phyloP scores from a whole-genome alignment of 306 rosid genomes.

The Quercus ilex region DNA sequence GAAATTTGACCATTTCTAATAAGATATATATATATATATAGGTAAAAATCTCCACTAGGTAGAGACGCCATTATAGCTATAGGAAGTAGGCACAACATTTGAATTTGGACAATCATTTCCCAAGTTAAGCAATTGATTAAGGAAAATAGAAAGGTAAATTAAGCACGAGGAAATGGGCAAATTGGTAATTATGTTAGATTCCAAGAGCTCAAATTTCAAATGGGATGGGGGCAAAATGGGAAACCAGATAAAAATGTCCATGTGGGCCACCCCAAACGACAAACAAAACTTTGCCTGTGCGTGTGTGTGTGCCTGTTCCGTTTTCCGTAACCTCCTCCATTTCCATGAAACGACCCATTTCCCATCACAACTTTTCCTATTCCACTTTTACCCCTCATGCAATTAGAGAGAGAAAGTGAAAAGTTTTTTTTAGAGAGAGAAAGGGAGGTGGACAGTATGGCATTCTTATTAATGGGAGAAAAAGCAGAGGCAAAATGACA shows the following conservation, averaged over 20 bases:
- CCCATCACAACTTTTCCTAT: neutral
- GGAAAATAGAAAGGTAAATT: too few species aligned
- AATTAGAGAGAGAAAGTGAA: neutral
- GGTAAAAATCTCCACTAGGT: too few species aligned
- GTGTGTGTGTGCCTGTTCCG: neutral
- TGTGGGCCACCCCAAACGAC: slow-evolving; percentile 36
- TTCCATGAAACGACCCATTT: neutral
- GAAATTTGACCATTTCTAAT: too few species aligned
- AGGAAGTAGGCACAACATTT: too few species aligned
- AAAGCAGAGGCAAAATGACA: slow-evolving; percentile 43
- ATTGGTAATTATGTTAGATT: too few species aligned
- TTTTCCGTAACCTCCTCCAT: neutral
- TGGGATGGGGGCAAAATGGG: slow-evolving; percentile 28
- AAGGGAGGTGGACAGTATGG: neutral
- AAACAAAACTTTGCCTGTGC: slow-evolving; percentile 20
- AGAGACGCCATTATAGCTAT: too few species aligned
- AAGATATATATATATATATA: too few species aligned
- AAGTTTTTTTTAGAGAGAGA: neutral
- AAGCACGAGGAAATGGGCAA: too few species aligned
- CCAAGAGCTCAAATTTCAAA: neutral
- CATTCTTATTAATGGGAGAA: neutral
- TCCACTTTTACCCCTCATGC: slow-evolving; percentile 43
- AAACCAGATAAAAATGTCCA: neutral
- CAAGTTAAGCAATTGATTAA: too few species aligned
- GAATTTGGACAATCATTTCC: too few species aligned